Conservation (phyloP, 2,329 filamentous ascomycete species). For the Canariomyces notabilis region DNA sequence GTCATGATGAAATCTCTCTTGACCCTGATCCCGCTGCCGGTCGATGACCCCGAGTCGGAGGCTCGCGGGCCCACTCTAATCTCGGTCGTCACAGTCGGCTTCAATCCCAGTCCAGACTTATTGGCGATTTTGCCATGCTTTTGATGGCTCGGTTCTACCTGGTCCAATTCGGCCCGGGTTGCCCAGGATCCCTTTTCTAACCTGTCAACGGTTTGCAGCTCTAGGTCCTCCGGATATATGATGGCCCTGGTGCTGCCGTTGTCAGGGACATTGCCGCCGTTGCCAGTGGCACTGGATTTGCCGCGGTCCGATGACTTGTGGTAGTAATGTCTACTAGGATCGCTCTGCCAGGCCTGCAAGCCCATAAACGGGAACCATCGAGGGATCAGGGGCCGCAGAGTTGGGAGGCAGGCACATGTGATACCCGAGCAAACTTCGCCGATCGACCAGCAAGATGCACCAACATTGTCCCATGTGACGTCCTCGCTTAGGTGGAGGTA, state of each 20-base stretch:
- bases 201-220: constrained; percentile 22
- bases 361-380: constrained; percentile 15
- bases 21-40: constrained; percentile 11
- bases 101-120: constrained; percentile 15
- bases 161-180: not conserved
- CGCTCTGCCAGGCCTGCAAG: constrained; percentile 8
- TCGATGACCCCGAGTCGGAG: not conserved
- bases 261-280: constrained; percentile 11
- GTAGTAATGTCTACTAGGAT: constrained; percentile 18
- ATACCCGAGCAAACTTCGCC: constrained; percentile 34
- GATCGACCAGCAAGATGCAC: constrained; percentile 34
- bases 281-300: constrained; percentile 8
- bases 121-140: constrained; percentile 2
- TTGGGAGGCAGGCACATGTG: constrained; percentile 34
- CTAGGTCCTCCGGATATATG: constrained; percentile 22
- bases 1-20: constrained; percentile 18
- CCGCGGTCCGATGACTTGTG: constrained; percentile 16
- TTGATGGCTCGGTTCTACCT: not conserved
- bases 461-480: constrained; percentile 35
- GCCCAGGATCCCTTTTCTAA: constrained; percentile 17
- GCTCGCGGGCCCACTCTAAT: constrained; percentile 15
- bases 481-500: constrained; percentile 33
- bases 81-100: constrained; percentile 21
- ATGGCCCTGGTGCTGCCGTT: constrained; percentile 17
- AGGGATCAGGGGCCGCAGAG: constrained; percentile 26